Conservation (phyloP, 257 asterid species). For the Ehretia macrophylla region DNA sequence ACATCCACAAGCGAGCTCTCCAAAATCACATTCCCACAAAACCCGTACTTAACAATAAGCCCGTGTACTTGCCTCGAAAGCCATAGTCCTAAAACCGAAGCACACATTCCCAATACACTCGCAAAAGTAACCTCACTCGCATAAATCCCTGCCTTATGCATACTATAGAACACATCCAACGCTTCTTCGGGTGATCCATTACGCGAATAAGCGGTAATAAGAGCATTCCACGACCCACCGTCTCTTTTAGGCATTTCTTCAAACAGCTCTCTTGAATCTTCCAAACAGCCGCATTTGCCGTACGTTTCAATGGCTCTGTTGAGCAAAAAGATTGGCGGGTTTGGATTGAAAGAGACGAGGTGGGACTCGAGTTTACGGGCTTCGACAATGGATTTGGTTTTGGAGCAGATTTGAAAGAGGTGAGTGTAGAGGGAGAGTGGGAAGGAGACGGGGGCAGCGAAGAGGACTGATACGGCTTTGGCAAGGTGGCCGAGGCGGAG, state of each 20-base stretch:
- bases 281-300: slow-evolving; percentile 54
- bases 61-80: slow-evolving; percentile 64
- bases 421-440: slow-evolving; percentile 48
- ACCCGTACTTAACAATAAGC: slow-evolving; percentile 61
- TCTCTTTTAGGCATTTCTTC: slow-evolving; percentile 78
- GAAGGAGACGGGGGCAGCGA: slow-evolving; percentile 44
- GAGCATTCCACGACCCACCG: slow-evolving; percentile 89
- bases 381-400: slow-evolving; percentile 53
- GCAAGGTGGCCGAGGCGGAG: slow-evolving; percentile 51
- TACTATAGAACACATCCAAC: slow-evolving; percentile 38
- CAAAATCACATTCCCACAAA: slow-evolving; percentile 61
- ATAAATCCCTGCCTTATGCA: slow-evolving; percentile 52
- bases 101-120: slow-evolving; percentile 57
- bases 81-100: slow-evolving; percentile 39
- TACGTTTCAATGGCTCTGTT: slow-evolving; percentile 72
- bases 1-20: slow-evolving; percentile 78
- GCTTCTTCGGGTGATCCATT: slow-evolving; percentile 39
- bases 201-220: slow-evolving; percentile 56
- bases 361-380: slow-evolving; percentile 70
- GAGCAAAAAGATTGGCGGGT: slow-evolving; percentile 69
- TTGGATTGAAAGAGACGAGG: slow-evolving; percentile 37
- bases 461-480: slow-evolving; percentile 60
- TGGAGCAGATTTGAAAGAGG: slow-evolving; percentile 59
- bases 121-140: slow-evolving; percentile 80
- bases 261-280: slow-evolving; percentile 62